Base-by-base conservation (phyloP, 1,139 yeast genomes). In the Kluyveromyces marxianus region DNA sequence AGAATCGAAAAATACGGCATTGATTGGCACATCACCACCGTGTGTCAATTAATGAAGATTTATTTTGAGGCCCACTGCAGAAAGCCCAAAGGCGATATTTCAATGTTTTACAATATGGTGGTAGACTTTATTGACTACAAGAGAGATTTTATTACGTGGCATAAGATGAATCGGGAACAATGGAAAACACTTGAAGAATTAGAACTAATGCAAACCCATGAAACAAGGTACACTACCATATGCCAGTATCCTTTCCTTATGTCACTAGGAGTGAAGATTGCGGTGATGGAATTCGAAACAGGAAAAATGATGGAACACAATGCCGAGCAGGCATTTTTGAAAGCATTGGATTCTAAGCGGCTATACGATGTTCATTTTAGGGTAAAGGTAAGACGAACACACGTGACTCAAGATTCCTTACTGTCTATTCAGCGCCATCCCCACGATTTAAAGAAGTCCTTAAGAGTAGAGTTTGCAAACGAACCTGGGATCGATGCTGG, bases 401-500 rank as follows among this genome's bases (percentile, higher is more conserved):
- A 73, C 57, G 73, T 92, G 4, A 76, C 88, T 0, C 77, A 75
- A 42, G 98, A 92, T 62, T 87, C 97, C 1, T 66, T 92, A 33
- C 68, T 72, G n/a, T 72, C 79, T 47, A 79, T 90, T 35, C 76
- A 77, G 46, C 59, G 66, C 7, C 61, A 59, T 40, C 77, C 75
- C 39, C 65, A 66, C 8, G 88, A 86, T 55, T 69, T 90, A 50
- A 81, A 83, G 58, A 90, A 89, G 60, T 76, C 88, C 2, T 66
- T 90, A 29, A 73, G 79, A 52, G 83, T 92, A 8, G 90, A 85
- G 56, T 92, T 92, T 62, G 65, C 83, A 3, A 81, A 81, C 46
- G 97, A 92, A 58, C 94, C 92, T 0, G 97, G 97, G 0, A 75
- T 90, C 25, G 98, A 92, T 68, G 97, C 89, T 0, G 98, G 97